Conservation (phyloP, 2,329 filamentous ascomycete genomes). For the Dryadomyces quercus-mongolicae region DNA sequence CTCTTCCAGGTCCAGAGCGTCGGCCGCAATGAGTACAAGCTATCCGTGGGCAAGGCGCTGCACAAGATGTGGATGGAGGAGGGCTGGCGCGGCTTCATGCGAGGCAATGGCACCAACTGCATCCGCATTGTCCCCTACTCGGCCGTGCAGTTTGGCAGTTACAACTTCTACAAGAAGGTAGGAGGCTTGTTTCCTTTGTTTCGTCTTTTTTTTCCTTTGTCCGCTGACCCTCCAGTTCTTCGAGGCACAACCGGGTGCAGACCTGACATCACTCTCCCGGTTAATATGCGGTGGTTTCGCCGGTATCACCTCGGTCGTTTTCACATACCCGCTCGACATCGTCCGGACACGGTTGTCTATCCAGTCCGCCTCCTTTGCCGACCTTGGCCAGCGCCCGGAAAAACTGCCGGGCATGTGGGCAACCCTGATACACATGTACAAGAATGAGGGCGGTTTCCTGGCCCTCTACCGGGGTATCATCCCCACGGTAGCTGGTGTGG, state of each 20-base stretch:
- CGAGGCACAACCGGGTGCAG: slow-evolving; percentile 60
- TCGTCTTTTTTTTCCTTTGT: not conserved
- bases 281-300: slow-evolving; percentile 84
- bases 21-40: slow-evolving; percentile 83
- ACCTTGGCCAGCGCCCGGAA: slow-evolving; percentile 49
- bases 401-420: slow-evolving; percentile 87
- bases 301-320: slow-evolving; percentile 88
- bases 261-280: slow-evolving; percentile 61
- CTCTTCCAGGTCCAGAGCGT: slow-evolving; percentile 92
- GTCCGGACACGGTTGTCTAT: slow-evolving; percentile 92
- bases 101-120: slow-evolving; percentile 96
- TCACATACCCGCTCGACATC: slow-evolving; percentile 95
- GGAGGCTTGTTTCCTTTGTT: slow-evolving; percentile 18
- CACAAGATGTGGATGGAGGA: slow-evolving; percentile 95
- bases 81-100: slow-evolving; percentile 94
- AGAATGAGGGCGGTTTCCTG: slow-evolving; percentile 69
- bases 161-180: slow-evolving; percentile 93
- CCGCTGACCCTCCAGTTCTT: slow-evolving; percentile 47
- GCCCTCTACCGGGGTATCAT: slow-evolving; percentile 92
- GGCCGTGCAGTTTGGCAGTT: slow-evolving; percentile 94
- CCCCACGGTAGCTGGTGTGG: slow-evolving; percentile 88
- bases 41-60: slow-evolving; percentile 80
- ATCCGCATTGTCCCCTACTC: slow-evolving; percentile 97
- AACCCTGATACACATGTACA: slow-evolving; percentile 76
- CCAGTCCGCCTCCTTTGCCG: slow-evolving; percentile 90